These are phyloP conservation scores for Asterophora lycoperdoides DNA, from an alignment of 768 basidiomycete species.

Conservation along the genomic window DNA sequence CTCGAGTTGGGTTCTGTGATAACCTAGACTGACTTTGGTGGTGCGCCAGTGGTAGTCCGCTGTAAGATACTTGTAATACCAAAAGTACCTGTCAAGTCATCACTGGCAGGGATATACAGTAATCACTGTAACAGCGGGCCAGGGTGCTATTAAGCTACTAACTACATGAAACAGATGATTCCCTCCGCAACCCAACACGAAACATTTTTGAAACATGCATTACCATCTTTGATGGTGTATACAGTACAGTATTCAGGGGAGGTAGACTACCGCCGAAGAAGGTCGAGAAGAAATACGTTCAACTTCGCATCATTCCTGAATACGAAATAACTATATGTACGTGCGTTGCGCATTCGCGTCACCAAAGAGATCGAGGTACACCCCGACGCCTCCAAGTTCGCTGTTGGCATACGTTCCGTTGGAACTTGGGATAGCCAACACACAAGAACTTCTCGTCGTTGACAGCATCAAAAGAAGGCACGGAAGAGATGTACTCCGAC, in stretches of 20 bases:
- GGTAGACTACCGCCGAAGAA: neutral
- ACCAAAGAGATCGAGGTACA: neutral
- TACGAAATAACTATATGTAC: neutral
- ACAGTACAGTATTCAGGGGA: too few relatives aligned
- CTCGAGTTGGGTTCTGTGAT: too few relatives aligned
- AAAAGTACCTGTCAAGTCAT: too few relatives aligned
- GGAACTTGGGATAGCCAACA: neutral
- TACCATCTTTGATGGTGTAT: neutral
- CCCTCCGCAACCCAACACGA: too few relatives aligned
- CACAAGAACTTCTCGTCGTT: neutral
- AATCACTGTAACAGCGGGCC: too few relatives aligned
- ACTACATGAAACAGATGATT: neutral
- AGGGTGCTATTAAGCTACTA: too few relatives aligned
- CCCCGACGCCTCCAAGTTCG: neutral
- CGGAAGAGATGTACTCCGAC: neutral
- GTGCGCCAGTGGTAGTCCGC: too few relatives aligned
- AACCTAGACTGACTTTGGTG: too few relatives aligned
- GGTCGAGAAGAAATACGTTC: slow-evolving; percentile 1
- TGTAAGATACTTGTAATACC: too few relatives aligned
- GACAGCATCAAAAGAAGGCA: neutral
- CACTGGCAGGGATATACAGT: too few relatives aligned
- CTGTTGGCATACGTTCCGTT: neutral
- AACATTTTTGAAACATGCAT: neutral
- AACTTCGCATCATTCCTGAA: neutral
- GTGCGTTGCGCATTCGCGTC: neutral